Evolutionary conservation across 2,329 filamentous ascomycete genomes (phyloP).

Genomic region (Cyphellophora attinorum): DNA sequence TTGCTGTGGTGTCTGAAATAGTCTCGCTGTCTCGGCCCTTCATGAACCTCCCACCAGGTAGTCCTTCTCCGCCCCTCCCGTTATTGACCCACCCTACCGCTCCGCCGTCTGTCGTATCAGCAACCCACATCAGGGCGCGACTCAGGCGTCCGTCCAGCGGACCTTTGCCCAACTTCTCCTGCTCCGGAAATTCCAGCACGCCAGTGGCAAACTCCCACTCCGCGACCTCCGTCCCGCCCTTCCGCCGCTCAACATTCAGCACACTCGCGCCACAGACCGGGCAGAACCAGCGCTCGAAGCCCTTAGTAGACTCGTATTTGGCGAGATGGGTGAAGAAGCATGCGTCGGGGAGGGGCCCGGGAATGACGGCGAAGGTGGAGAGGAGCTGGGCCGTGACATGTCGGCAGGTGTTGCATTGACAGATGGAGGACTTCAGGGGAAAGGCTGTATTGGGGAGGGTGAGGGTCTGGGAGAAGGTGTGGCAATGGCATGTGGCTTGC

Average conservation of each 20-base stretch:
- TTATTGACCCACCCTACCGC: constrained; percentile 13
- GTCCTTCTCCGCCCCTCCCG: constrained; percentile 4
- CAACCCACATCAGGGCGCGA: constrained; percentile 13
- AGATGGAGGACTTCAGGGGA: constrained; percentile 28
- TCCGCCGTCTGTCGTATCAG: constrained; percentile 14
- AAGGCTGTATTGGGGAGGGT: constrained; percentile 6
- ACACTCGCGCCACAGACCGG: constrained; percentile 9
- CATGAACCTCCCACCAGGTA: constrained; percentile 11
- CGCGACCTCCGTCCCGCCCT: constrained; percentile 11
- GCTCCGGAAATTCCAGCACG: constrained; percentile 5
- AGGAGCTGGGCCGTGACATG: constrained; percentile 36
- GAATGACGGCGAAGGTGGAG: constrained; percentile 18
- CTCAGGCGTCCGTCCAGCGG: constrained; percentile 7
- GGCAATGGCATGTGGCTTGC: constrained; percentile 11
- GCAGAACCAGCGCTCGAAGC: constrained; percentile 10
- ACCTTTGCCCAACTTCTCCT: constrained; percentile 1
- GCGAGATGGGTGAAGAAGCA: constrained; percentile 3
- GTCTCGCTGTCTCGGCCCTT: constrained; percentile 7
- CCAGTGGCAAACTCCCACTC: constrained; percentile 15
- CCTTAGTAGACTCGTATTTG: constrained; percentile 7
- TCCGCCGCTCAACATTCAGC: constrained; percentile 8
- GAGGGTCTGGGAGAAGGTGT: constrained; percentile 7
- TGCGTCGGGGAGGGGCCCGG: constrained; percentile 3
- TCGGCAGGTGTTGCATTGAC: constrained; percentile 44
- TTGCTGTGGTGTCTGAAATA: too few species aligned